Evolutionary conservation across 2,329 filamentous ascomycete genomes (phyloP).

Genomic region (Trichoderma afroharzianum): DNA sequence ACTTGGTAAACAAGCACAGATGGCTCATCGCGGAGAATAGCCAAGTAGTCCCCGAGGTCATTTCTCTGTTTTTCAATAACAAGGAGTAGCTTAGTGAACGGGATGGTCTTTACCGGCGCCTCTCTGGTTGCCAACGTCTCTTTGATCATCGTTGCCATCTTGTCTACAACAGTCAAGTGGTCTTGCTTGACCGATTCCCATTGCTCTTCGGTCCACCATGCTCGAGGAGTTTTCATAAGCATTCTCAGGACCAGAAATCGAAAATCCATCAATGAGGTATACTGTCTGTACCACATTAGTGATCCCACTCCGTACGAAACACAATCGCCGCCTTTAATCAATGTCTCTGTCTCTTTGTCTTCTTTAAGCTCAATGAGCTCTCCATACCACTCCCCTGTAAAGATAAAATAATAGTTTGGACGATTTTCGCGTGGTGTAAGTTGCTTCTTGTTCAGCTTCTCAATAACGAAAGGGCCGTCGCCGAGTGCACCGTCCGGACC

Average conservation of each 20-base stretch:
- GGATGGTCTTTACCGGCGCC: neutral
- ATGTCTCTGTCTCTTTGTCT: neutral
- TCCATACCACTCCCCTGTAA: neutral
- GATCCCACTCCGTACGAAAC: neutral
- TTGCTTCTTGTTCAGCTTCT: conserved; percentile 30
- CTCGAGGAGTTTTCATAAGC: neutral
- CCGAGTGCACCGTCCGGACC: conserved; percentile 32
- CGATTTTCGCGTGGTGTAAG: conserved; percentile 35
- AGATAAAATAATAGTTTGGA: neutral
- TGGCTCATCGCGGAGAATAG: conserved; percentile 33
- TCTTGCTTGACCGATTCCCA: neutral
- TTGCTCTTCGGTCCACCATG: neutral
- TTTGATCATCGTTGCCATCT: too few species aligned
- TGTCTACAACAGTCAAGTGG: too few species aligned
- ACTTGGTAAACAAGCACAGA: conserved; percentile 32
- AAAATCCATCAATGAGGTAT: neutral
- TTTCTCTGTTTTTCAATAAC: accelerated
- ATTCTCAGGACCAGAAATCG: neutral
- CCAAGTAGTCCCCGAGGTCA: conserved; percentile 31
- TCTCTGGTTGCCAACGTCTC: too few species aligned
- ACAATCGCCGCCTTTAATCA: neutral
- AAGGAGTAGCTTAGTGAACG: neutral
- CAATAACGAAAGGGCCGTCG: conserved; percentile 34
- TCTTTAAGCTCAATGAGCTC: neutral
- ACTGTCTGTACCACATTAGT: neutral